Base-by-base conservation (phyloP, 2,329 filamentous ascomycete genomes). In the Whalleya microplaca region DNA sequence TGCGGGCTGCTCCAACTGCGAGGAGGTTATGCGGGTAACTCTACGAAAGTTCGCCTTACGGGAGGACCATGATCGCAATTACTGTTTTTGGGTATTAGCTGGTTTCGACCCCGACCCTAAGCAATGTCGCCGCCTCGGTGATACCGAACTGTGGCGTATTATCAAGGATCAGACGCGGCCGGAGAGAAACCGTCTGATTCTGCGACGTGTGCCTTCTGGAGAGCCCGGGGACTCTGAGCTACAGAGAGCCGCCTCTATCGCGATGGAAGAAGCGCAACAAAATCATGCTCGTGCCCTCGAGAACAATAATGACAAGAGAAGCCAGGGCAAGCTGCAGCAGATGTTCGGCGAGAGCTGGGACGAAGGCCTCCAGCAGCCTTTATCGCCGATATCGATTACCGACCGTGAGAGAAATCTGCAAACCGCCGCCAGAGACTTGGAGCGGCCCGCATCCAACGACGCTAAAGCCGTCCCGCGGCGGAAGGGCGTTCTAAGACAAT, bases 31-130 rank as follows among this genome's bases (percentile, higher is more conserved):
- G 80, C 84, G 92, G 45, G 89, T 91, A 58, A 96, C 95, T 0
- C 77, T 98, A 44, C 86, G 89, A 64, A 98, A 98, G 73, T 91
- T 96, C 62, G 87, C 88, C 41, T 82, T 96, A 27, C 90, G 92
- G 20, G 92, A 96, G 70, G 91, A 94, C 61, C 92, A 97, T 68
- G 90, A 95, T 71, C 86, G 92, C 67, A 96, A 96, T 69, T 98
- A 96, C 76, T 97, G 93, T 78, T 98, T 99, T 77, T 98, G 95
- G 80, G 89, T 96, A 1, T 80, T 98, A 56, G 88, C 91, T 64
- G 94, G 93, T 48, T 79, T 92, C 41, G 92, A 97, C 46, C 88
- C 93, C 1, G 89, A 95, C 64, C 89, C 92, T 27, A 84, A 83
- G 48, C 87, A 92, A 69, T 96, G 91, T 72, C 87, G 92, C 58